Base-by-base conservation (phyloP, 163 green algal species). In the Volvox carteri region DNA sequence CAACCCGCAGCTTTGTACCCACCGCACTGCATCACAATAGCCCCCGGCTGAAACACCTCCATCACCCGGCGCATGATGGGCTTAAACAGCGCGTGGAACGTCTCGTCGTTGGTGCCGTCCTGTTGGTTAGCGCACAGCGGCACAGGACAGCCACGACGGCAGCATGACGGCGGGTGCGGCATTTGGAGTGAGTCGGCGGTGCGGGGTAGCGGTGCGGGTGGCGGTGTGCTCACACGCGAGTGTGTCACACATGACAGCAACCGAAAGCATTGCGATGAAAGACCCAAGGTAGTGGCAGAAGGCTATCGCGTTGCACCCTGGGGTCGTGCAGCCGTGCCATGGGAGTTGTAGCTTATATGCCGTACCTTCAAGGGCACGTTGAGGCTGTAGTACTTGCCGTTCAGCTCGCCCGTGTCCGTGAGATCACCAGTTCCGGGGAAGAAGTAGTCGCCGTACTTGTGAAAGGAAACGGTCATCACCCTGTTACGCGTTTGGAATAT, bases 361-460 rank as follows among this genome's bases (percentile, higher is more conserved):
- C 11, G 4, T 72, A 88, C 83, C 83, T 94, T 95, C 0, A 99
- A 92, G 1, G 98, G 98, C 44, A 99, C 96, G 89, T 99, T 99
- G 23, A 99, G 68, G 25, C 87, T 93, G 95, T 99, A 99, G 87
- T 95, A 96, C 80, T 95, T 96, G 78, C 92, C 94, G 72, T 92
- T 92, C 28, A 94, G 74, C 88, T 98, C 96, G 2, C 97, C 97
- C 16, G 95, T 79, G 88, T 99, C 97, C 52, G 90, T 94, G 14
- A 98, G 33, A 39, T 94, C 94, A 0, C 98, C 98, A 0, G 98
- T 99, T 33, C 98, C 98, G 0, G 98, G 98, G 90, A 99, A 99
- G 92, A 99, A 99, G 85, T 94, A 95, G 85, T 98, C 95, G 8
- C 97, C 97, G 89, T 98, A 98, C 86, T 98, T 98, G 93, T 99